phyloP scores from a whole-genome alignment of 257 asterid species.

The Solanum commersonii region DNA sequence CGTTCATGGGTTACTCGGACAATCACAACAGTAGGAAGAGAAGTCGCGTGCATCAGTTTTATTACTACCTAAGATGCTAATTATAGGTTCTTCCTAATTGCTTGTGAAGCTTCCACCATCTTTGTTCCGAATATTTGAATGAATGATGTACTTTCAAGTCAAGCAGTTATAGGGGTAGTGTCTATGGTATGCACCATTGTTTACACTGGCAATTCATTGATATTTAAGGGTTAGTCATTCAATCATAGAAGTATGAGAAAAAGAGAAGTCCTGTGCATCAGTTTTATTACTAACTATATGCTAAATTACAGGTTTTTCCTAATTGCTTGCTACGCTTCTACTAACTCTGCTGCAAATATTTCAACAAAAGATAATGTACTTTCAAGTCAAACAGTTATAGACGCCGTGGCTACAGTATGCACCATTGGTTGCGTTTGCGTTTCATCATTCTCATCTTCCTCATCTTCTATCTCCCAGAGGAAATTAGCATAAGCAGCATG shows the following conservation, averaged over 20 bases:
- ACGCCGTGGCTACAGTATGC: constrained; percentile 31
- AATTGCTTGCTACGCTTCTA: background rate
- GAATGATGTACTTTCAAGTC: background rate
- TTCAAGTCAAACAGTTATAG: constrained; percentile 28
- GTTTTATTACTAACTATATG: background rate
- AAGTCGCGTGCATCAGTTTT: background rate
- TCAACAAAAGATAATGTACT: background rate
- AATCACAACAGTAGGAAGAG: background rate
- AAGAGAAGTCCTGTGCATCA: background rate
- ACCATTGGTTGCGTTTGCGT: background rate
- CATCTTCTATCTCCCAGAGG: constrained; percentile 61
- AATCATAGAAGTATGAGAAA: background rate
- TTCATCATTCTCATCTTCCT: constrained; percentile 25
- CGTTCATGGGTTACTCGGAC: background rate
- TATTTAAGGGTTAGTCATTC: background rate
- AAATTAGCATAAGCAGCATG: constrained; percentile 82
- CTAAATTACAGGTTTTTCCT: background rate
- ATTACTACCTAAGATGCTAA: background rate
- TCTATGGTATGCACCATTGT: constrained; percentile 11
- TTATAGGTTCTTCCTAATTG: background rate
- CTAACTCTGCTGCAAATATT: background rate
- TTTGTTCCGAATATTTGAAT: background rate
- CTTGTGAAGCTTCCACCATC: background rate
- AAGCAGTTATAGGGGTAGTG: constrained; percentile 40
- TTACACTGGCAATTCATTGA: background rate